Evolutionary conservation across 148 eudicot species (phyloP).

Genomic region (Agrostemma githago): DNA sequence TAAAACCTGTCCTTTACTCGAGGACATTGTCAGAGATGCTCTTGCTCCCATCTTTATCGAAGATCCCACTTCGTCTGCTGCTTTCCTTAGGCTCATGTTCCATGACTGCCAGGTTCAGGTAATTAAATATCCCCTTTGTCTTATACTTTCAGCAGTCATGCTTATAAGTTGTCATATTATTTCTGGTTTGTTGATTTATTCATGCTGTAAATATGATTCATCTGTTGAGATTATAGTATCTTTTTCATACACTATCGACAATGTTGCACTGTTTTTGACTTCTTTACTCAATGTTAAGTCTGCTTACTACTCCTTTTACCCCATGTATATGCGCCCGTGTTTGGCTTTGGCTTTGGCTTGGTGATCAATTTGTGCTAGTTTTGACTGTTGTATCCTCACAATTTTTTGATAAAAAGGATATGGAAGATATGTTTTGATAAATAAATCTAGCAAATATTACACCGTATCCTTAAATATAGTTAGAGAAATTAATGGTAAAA

Average conservation of each 20-base stretch:
- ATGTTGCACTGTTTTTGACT: background rate
- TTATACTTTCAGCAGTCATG: background rate
- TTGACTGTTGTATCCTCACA: background rate
- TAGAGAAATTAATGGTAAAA: background rate
- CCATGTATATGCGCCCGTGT: background rate
- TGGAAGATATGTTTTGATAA: background rate
- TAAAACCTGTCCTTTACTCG: slow-evolving; percentile 27
- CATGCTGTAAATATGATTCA: slow-evolving; percentile 8
- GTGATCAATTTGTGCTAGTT: background rate
- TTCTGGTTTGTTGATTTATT: background rate
- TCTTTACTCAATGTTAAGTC: slow-evolving; percentile 1
- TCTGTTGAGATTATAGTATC: background rate
- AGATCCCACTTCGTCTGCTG: slow-evolving; percentile 33
- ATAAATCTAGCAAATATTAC: background rate
- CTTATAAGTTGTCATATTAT: background rate
- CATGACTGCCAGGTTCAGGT: slow-evolving; percentile 41
- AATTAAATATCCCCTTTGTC: too few relatives aligned
- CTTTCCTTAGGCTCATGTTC: slow-evolving; percentile 35
- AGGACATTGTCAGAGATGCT: slow-evolving; percentile 21
- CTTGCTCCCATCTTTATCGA: slow-evolving; percentile 23
- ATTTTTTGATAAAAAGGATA: background rate
- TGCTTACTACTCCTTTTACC: background rate
- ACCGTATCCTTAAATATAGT: background rate
- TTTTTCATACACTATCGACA: background rate
- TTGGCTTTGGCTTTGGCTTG: background rate